phyloP scores from a whole-genome alignment of 148 eudicot species.

The Tetragonia tetragonoides region DNA sequence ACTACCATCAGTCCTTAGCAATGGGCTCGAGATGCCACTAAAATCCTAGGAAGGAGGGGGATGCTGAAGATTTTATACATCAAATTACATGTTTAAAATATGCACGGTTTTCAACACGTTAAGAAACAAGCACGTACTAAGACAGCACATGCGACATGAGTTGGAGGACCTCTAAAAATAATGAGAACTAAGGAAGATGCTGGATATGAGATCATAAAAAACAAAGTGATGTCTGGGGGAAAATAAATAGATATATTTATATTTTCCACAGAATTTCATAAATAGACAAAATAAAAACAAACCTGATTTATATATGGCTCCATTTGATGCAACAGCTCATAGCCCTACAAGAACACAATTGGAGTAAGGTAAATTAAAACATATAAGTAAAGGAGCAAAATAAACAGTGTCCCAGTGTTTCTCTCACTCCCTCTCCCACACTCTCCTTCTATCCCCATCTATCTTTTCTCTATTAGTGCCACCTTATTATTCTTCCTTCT shows the following conservation, averaged over 20 bases:
- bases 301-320: constrained; percentile 99
- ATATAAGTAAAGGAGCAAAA: not conserved
- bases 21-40: too few relatives aligned
- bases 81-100: too few relatives aligned
- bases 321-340: constrained; percentile 99
- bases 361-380: constrained; percentile 7
- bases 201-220: not conserved
- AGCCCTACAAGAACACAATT: constrained; percentile 54
- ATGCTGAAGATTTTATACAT: too few relatives aligned
- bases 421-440: not conserved
- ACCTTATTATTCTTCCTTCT: not conserved
- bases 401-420: not conserved
- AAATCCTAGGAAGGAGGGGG: too few relatives aligned
- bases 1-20: too few relatives aligned
- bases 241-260: not conserved
- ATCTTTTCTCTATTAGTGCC: not conserved
- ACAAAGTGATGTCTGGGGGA: not conserved
- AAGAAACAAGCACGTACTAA: not conserved
- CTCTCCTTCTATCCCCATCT: not conserved
- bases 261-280: not conserved
- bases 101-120: too few relatives aligned
- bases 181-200: not conserved
- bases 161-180: not conserved
- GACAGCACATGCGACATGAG: not conserved
- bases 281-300: constrained; percentile 12